Percentiles rank a stretch among this genome's conserved stretches.
Conservation (phyloP, 2,329 filamentous ascomycete genomes). For the Cladosporium sp. region DNA sequence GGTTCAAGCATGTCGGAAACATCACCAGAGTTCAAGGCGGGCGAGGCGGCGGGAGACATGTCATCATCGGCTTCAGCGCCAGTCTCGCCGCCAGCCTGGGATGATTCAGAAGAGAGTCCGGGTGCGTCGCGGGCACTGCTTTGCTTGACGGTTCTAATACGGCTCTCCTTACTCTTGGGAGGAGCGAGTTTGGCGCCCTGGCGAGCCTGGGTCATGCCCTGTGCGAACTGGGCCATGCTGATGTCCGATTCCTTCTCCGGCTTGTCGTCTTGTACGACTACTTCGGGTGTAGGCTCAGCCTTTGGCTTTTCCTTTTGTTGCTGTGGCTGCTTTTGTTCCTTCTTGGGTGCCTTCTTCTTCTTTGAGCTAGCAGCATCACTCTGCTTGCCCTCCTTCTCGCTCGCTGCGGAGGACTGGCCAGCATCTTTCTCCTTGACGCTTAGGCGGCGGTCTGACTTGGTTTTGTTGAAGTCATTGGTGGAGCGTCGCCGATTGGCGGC, state of each 20-base stretch:
- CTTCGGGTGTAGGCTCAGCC: constrained; percentile 22
- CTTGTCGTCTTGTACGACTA: constrained; percentile 27
- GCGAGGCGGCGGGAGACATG: constrained; percentile 65
- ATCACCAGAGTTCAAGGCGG: constrained; percentile 58
- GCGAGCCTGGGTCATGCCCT: constrained; percentile 66
- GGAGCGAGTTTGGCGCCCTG: constrained; percentile 58
- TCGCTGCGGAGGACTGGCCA: not conserved
- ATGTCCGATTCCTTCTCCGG: constrained; percentile 55
- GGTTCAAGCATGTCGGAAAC: constrained; percentile 92
- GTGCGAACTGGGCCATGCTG: constrained; percentile 72
- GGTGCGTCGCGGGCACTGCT: constrained; percentile 35
- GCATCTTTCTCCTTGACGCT: constrained; percentile 5
- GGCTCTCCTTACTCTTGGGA: constrained; percentile 30
- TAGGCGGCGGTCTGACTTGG: constrained; percentile 9
- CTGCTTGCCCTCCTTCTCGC: constrained; percentile 17
- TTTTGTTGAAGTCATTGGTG: constrained; percentile 9
- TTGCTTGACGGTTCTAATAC: constrained; percentile 66
- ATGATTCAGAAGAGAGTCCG: constrained; percentile 56
- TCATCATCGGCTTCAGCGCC: constrained; percentile 79
- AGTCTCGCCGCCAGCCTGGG: constrained; percentile 66
- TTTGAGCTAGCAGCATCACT: constrained; percentile 18
- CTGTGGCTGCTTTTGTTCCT: constrained; percentile 16
- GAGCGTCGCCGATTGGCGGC: not conserved
- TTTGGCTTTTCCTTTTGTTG: constrained; percentile 15
- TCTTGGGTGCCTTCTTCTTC: constrained; percentile 34